These are phyloP conservation scores for Punica granatum DNA, from an alignment of 345 rosid genomes.

Conservation along the genomic window DNA sequence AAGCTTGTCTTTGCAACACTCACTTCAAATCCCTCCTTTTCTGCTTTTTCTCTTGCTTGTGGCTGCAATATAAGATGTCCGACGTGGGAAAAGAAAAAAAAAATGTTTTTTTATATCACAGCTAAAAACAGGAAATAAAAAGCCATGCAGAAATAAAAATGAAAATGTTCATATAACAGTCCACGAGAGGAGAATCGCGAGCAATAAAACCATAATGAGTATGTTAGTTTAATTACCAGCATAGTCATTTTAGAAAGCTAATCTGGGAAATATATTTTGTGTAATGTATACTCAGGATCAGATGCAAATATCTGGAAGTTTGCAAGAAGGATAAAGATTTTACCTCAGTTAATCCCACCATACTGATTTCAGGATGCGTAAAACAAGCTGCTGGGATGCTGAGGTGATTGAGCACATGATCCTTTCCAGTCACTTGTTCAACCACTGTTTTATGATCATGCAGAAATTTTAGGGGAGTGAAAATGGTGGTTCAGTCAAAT, in stretches of 20 bases:
- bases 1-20: constrained; percentile 89
- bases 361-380: constrained; percentile 99
- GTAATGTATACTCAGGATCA: not conserved
- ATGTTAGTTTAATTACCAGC: not conserved
- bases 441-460: constrained; percentile 49
- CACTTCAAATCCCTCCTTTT: constrained; percentile 84
- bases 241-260: not conserved
- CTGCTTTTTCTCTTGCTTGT: constrained; percentile 95
- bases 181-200: not conserved
- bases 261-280: not conserved
- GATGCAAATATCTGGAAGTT: not conserved
- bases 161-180: not conserved
- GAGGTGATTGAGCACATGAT: constrained; percentile 84
- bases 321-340: not conserved
- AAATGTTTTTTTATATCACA: not conserved
- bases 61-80: constrained; percentile 39
- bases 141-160: not conserved
- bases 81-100: constrained; percentile 5
- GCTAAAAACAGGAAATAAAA: not conserved
- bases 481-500: not conserved
- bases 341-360: constrained; percentile 99
- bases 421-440: constrained; percentile 90
- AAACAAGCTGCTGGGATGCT: constrained; percentile 99
- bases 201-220: not conserved
- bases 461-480: constrained; percentile 6